These are phyloP conservation scores for Stephanodiscus triporus DNA, from an alignment of 108 stramenopile species.

Conservation along the genomic window DNA sequence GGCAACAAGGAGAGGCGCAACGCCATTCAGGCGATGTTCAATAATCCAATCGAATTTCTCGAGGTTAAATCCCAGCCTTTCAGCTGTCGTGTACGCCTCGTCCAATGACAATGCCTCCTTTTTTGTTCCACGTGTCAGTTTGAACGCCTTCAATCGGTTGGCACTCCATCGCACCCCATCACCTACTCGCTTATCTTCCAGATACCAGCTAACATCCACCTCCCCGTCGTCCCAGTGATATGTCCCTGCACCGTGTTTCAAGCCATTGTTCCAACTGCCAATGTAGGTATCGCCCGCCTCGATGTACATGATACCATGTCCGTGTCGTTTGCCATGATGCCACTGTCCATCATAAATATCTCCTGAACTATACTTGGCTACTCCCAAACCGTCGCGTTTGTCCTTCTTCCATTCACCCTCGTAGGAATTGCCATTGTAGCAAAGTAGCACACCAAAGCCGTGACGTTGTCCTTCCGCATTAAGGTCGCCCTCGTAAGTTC, in stretches of 20 bases:
- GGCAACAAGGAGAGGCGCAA: too few species aligned
- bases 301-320: constrained; percentile 55
- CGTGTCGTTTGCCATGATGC: constrained; percentile 42
- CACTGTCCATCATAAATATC: constrained; percentile 57
- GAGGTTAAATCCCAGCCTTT: constrained; percentile 42
- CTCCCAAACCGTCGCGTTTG: constrained; percentile 53
- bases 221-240: constrained; percentile 57
- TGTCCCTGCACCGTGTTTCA: constrained; percentile 54
- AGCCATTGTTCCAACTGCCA: constrained; percentile 49
- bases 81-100: constrained; percentile 45
- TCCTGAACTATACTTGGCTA: constrained; percentile 51
- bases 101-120: constrained; percentile 49
- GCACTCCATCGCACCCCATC: constrained; percentile 52
- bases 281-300: constrained; percentile 53
- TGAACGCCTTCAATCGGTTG: constrained; percentile 38
- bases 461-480: constrained; percentile 46
- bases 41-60: constrained; percentile 43
- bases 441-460: constrained; percentile 49
- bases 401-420: constrained; percentile 58
- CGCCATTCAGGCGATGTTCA: too few species aligned
- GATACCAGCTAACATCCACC: constrained; percentile 57
- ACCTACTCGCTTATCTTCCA: constrained; percentile 45
- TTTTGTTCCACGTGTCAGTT: constrained; percentile 37
- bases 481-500: constrained; percentile 55
- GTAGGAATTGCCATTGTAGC: constrained; percentile 56